phyloP scores from a whole-genome alignment of 2,329 filamentous ascomycete genomes.

The Colletotrichum karsti region DNA sequence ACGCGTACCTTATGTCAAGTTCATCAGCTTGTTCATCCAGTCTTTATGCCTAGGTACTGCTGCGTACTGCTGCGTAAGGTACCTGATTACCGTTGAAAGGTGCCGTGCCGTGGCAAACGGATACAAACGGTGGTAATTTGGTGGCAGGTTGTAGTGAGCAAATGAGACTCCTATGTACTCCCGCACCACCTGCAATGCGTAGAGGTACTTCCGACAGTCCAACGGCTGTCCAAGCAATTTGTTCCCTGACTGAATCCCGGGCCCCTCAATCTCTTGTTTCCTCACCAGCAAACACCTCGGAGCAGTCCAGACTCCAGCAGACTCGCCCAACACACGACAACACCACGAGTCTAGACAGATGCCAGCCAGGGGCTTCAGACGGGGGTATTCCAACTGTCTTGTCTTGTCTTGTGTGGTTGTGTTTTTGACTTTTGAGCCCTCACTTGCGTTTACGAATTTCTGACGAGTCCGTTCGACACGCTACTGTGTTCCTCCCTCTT shows the following conservation, averaged over 20 bases:
- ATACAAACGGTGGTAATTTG: slow-evolving; percentile 13
- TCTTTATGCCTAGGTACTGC: too few species aligned
- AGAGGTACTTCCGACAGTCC: background rate
- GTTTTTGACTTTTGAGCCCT: background rate
- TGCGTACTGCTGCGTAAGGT: background rate
- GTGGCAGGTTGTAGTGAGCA: slow-evolving; percentile 1
- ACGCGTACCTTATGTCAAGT: background rate
- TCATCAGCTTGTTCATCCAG: background rate
- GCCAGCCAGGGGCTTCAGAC: slow-evolving; percentile 17
- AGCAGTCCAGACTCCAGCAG: slow-evolving; percentile 24
- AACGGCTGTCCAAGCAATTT: background rate
- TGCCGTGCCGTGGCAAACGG: background rate
- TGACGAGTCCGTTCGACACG: background rate
- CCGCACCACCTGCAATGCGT: background rate
- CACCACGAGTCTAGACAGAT: slow-evolving; percentile 16
- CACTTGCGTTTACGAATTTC: background rate
- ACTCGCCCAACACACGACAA: slow-evolving; percentile 18
- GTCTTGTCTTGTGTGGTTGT: background rate
- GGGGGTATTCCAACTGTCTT: background rate
- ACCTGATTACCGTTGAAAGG: background rate
- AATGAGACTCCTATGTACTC: background rate
- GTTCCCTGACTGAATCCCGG: slow-evolving; percentile 22
- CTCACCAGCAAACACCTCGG: slow-evolving; percentile 7
- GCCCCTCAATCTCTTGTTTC: slow-evolving; percentile 28
- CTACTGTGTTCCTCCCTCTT: slow-evolving; percentile 14